Base-by-base conservation (phyloP, 805 yeast species). In the Saccharomyces kudriavzevii region DNA sequence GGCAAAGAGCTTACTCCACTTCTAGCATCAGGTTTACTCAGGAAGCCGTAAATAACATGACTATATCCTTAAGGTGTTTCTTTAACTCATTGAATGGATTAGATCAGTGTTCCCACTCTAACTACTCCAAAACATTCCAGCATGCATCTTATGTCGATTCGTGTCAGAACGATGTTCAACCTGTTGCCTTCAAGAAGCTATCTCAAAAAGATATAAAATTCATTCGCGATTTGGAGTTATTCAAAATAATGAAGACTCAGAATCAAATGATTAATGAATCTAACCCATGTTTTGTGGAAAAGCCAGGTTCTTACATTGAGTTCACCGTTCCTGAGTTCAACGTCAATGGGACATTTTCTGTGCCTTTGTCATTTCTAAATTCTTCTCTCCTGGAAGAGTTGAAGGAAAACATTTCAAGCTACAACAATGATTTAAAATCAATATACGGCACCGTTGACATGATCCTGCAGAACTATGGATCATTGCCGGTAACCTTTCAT, bases 31-130 rank as follows among this genome's bases (percentile, higher is more conserved):
- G 50, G 25, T 60, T 55, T 27, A 62, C 84, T 2, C 78, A 77
- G 52, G 84, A 83, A 59, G 87, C 84, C 53, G 84, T 81, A 27
- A 72, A 73, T 56, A 82, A 77, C 61, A 70, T 85, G 66, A 80
- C 86, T 0, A 67, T 78, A 29, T 81, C 80, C 5, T 48, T 76
- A 22, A 70, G 79, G 60, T 74, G 65, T 53, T 67, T 63, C 49
- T 68, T 60, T 60, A 72, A 65, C 65, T 72, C 58, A 40, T 61
- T 68, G 45, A 66, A 68, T 45, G 69, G 69, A 46, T 56, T 65
- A 3, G 45, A 63, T 8, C 56, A 67, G n/a, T 51, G 43, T 17
- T 35, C 43, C 11, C 43, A 35, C 24, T 35, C 43, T 6, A 35
- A 6, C 24, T 17, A 17, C 43, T 35, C 24, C 43, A 17, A 35